Evolutionary conservation across 495 filamentous ascomycete species (phyloP), one percentile per base, ranked within the genome.

Genomic region (Penicillium atrosanguineum): DNA sequence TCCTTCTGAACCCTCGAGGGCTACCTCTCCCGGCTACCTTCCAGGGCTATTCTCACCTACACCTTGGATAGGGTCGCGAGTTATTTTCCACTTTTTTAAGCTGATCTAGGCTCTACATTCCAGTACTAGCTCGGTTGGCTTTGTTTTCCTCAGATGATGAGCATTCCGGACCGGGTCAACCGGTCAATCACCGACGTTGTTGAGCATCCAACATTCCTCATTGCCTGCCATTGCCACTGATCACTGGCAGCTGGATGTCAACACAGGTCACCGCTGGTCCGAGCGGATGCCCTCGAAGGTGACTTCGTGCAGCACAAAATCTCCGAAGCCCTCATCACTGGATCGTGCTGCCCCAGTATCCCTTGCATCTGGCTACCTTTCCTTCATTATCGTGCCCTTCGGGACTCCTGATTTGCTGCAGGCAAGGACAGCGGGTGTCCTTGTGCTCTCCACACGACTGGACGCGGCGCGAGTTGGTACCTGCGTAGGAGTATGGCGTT

Each of bases 391-490:
- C 66, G 61, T 60, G 59, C 61, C 63, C 60, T 66, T 66, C 67
- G 67, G 60, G 58, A 60, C 62, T 70, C 69, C 71, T 75, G 70
- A 77, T 75, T 75, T 70, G 67, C 67, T 66, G 66, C 65, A 34
- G 52, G 61, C 68, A 69, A 66, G 67, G 66, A 67, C 52, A 53
- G 64, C 59, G 42, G 61, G 41, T 48, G 62, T 67, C 64, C 67
- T 63, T 56, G 57, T 54, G 53, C 61, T 67, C 63, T 50, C 65
- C 56, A 62, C 55, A 39, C 55, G 47, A 18, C 58, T 65, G 60
- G 60, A 72, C 70, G 68, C 69, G 59, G 52, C 55, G 59, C 60
- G 59, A 61, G 57, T 63, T 60, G 58, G 63, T 46, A 52, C 65
- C 64, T 66, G 23, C 63, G 61, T 64, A 67, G 68, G 57, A 65